Percentiles rank a stretch among this genome's conserved stretches.
phyloP scores from a whole-genome alignment of 2,329 filamentous ascomycete species.

The Ophiostoma quercus region DNA sequence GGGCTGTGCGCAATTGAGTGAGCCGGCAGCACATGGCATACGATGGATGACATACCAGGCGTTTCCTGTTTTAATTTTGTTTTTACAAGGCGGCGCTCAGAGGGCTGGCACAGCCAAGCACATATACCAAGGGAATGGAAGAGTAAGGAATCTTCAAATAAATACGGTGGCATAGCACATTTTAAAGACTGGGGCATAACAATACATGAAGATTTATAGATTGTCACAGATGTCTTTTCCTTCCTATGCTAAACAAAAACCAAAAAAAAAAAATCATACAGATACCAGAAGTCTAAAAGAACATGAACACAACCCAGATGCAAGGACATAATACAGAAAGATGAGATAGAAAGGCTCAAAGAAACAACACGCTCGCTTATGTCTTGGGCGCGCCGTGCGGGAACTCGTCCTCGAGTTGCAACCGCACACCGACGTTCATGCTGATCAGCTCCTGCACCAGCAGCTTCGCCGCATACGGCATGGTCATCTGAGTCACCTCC shows the following conservation, averaged over 20 bases:
- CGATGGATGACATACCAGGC: conserved; percentile 3
- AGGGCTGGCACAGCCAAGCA: not conserved
- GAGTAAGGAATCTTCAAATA: not conserved
- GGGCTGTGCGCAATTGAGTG: conserved; percentile 44
- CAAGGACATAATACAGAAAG: conserved; percentile 9
- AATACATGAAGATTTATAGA: not conserved
- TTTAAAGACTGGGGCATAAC: not conserved
- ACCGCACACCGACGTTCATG: conserved; percentile 94
- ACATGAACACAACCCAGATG: conserved; percentile 1
- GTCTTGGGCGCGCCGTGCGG: conserved; percentile 49
- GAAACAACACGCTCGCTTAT: not conserved
- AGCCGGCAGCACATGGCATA: not conserved
- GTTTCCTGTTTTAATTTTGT: conserved; percentile 4
- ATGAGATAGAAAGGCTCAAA: not conserved
- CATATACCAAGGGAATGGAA: not conserved
- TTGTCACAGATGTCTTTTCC: not conserved
- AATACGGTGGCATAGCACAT: not conserved
- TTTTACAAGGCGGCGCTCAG: not conserved
- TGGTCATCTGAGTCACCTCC: conserved; percentile 84
- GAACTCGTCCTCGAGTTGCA: conserved; percentile 93
- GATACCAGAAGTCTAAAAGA: conserved; percentile 4
- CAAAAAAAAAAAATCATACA: not conserved
- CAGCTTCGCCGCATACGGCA: conserved; percentile 96
- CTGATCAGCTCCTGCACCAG: conserved; percentile 92
- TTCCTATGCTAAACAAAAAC: conserved; percentile 15